These are phyloP conservation scores for Atkinsonella hypoxylon DNA, from an alignment of 2,329 filamentous ascomycete species.

Conservation along the genomic window DNA sequence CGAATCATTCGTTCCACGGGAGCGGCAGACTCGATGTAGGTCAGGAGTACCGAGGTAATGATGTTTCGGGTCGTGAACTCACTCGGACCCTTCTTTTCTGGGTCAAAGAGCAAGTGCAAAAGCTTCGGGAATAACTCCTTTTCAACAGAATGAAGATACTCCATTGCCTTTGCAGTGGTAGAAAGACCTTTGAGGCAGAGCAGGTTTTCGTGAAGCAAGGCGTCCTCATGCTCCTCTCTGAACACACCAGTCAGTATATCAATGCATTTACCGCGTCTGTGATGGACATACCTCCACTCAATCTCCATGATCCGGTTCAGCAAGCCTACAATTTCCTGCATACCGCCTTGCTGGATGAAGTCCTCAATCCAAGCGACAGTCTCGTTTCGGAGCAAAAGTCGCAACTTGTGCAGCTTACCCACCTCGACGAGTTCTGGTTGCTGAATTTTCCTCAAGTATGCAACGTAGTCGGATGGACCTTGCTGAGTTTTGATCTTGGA, in stretches of 20 bases:
- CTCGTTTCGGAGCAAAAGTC: conserved; percentile 82
- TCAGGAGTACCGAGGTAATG: conserved; percentile 79
- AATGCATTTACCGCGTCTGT: not conserved
- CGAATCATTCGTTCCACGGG: conserved; percentile 52
- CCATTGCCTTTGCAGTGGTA: conserved; percentile 77
- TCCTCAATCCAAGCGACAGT: conserved; percentile 91
- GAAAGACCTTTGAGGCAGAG: conserved; percentile 90
- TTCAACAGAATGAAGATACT: conserved; percentile 71
- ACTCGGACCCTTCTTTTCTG: conserved; percentile 95
- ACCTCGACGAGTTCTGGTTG: conserved; percentile 80
- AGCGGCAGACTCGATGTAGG: conserved; percentile 63
- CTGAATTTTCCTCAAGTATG: conserved; percentile 68
- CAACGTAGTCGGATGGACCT: conserved; percentile 72
- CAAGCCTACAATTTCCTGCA: conserved; percentile 79
- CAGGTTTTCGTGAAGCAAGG: conserved; percentile 79
- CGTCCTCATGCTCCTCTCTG: conserved; percentile 92
- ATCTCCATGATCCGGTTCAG: conserved; percentile 88
- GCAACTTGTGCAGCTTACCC: conserved; percentile 88
- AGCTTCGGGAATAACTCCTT: conserved; percentile 74
- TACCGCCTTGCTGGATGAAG: conserved; percentile 80
- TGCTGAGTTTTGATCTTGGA: conserved; percentile 63
- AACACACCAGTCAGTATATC: conserved; percentile 9
- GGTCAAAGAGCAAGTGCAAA: conserved; percentile 82
- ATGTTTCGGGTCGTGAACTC: conserved; percentile 91
- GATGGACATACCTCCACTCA: conserved; percentile 65